Percentiles rank a stretch among this genome's conserved stretches.
Evolutionary conservation across 495 filamentous ascomycete species (phyloP).

Genomic region (Talaromyces borbonicus): DNA sequence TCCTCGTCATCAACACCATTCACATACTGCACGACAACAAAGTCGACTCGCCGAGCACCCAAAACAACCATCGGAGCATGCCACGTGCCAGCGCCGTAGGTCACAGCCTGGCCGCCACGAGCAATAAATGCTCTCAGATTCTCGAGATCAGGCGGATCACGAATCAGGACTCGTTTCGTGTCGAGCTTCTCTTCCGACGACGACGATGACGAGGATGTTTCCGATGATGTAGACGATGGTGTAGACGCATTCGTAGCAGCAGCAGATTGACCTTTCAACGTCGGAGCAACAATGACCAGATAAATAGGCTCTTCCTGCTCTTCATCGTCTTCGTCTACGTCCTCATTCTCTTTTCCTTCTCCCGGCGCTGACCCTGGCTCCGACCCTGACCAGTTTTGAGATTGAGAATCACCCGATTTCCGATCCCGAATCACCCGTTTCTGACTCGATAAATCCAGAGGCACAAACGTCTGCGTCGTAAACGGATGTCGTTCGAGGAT

Average conservation of each 20-base stretch:
- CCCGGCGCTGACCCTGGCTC: too few species aligned
- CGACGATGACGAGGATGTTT: neutral
- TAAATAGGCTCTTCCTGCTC: slow-evolving; percentile 36
- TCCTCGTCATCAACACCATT: slow-evolving; percentile 82
- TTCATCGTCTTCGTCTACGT: slow-evolving; percentile 3
- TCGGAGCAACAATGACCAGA: slow-evolving; percentile 89
- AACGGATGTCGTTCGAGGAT: slow-evolving; percentile 91
- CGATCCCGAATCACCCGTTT: slow-evolving; percentile 6
- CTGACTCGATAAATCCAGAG: slow-evolving; percentile 48
- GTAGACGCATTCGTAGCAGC: slow-evolving; percentile 10
- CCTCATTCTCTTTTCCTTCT: slow-evolving; percentile 17
- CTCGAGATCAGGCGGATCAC: slow-evolving; percentile 63
- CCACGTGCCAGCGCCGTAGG: slow-evolving; percentile 88
- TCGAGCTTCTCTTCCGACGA: slow-evolving; percentile 14
- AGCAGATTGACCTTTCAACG: slow-evolving; percentile 26
- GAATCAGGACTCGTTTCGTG: slow-evolving; percentile 30
- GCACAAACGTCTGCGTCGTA: slow-evolving; percentile 88
- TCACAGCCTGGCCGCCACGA: slow-evolving; percentile 72
- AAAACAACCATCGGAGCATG: slow-evolving; percentile 95
- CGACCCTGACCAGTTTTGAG: slow-evolving; percentile 6
- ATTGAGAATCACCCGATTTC: too few species aligned
- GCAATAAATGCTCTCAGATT: slow-evolving; percentile 71
- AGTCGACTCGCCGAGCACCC: slow-evolving; percentile 58
- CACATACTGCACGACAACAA: slow-evolving; percentile 80
- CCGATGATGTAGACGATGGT: slow-evolving; percentile 1